Evolutionary conservation across 2,329 filamentous ascomycete genomes (phyloP).

Genomic region (Teratosphaeria epicoccoides): DNA sequence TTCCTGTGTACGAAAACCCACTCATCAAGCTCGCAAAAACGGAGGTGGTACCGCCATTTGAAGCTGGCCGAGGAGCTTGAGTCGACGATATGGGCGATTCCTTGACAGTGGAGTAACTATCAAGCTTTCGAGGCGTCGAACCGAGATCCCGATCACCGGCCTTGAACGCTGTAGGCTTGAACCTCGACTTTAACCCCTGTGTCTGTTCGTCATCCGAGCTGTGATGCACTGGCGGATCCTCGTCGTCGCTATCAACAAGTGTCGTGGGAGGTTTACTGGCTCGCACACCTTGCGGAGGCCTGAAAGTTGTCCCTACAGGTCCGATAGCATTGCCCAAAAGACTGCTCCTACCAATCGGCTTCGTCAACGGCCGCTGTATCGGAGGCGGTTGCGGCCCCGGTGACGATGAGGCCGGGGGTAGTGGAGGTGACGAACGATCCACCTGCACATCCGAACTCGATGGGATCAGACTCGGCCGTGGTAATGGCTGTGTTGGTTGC

Average conservation of each 20-base stretch:
- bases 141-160: constrained; percentile 28
- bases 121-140: constrained; percentile 20
- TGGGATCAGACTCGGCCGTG: background rate
- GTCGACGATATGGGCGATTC: constrained; percentile 18
- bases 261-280: constrained; percentile 10
- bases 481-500: constrained; percentile 38
- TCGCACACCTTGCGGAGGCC: constrained; percentile 29
- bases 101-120: constrained; percentile 9
- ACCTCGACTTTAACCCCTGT: constrained; percentile 41
- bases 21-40: constrained; percentile 16
- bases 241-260: constrained; percentile 41
- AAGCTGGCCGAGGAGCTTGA: constrained; percentile 4
- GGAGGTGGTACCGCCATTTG: constrained; percentile 1
- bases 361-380: constrained; percentile 14
- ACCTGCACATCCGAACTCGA: constrained; percentile 56
- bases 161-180: constrained; percentile 49
- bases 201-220: constrained; percentile 20
- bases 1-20: constrained; percentile 15
- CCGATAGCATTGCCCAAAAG: constrained; percentile 56
- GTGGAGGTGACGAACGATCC: constrained; percentile 65
- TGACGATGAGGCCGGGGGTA: constrained; percentile 28
- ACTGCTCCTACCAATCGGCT: constrained; percentile 25
- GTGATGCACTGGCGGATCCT: constrained; percentile 30
- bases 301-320: constrained; percentile 63
- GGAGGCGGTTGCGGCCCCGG: constrained; percentile 20